phyloP scores from a whole-genome alignment of 306 rosid species.

The Crotalaria pallida region DNA sequence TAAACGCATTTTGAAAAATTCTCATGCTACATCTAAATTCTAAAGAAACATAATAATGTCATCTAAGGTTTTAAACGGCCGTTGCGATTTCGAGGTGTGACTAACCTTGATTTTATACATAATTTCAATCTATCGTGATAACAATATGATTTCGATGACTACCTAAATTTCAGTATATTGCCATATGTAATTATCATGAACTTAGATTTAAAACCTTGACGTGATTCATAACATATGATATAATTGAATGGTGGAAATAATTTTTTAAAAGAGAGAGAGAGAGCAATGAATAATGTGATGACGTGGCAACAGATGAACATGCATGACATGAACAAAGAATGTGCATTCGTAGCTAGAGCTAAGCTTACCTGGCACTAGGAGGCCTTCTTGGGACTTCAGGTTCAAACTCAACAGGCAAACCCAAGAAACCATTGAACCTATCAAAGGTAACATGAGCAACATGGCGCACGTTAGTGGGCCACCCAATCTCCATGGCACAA shows the following conservation, averaged over 20 bases:
- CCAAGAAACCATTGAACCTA: constrained; percentile 90
- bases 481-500: constrained; percentile 71
- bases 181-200: too few species aligned
- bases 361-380: constrained; percentile 91
- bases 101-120: too few species aligned
- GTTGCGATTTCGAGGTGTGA: too few species aligned
- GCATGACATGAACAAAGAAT: not conserved
- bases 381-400: constrained; percentile 80
- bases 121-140: too few species aligned
- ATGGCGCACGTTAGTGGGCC: constrained; percentile 83
- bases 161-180: too few species aligned
- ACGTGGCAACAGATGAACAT: not conserved
- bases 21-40: not conserved
- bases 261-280: too few species aligned
- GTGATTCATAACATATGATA: not conserved
- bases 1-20: not conserved
- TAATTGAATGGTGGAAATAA: not conserved
- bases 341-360: too few species aligned
- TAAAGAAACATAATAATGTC: too few species aligned
- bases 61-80: too few species aligned
- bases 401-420: constrained; percentile 89
- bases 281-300: not conserved
- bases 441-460: constrained; percentile 95
- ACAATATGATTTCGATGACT: too few species aligned
- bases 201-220: too few species aligned